These are phyloP conservation scores for Russula lepida DNA, from an alignment of 768 basidiomycete genomes.

Conservation along the genomic window DNA sequence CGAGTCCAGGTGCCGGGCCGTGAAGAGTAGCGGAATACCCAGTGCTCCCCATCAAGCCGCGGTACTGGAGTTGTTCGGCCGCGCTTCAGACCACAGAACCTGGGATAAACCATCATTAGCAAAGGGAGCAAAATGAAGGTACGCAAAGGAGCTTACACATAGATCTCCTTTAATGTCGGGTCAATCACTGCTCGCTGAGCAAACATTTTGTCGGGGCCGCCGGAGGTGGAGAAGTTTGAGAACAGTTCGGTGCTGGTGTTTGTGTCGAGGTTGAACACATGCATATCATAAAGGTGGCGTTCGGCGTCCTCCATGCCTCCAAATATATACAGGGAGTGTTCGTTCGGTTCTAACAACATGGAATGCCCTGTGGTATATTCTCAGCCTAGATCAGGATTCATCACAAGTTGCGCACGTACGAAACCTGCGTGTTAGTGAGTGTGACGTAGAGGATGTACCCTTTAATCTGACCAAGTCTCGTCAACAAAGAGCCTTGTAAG, in stretches of 20 bases:
- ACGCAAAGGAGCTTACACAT: slow-evolving; percentile 44
- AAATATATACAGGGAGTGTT: slow-evolving; percentile 59
- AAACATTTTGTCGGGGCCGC: slow-evolving; percentile 66
- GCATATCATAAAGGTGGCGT: slow-evolving; percentile 68
- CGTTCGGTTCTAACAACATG: slow-evolving; percentile 63
- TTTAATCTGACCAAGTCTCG: slow-evolving; percentile 16
- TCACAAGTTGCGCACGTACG: slow-evolving; percentile 32
- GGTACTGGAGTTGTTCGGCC: slow-evolving; percentile 34
- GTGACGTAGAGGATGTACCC: slow-evolving; percentile 26
- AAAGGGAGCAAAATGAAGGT: neutral
- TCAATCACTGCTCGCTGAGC: slow-evolving; percentile 71
- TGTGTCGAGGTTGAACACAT: slow-evolving; percentile 54
- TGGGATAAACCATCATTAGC: slow-evolving; percentile 22
- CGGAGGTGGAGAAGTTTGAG: slow-evolving; percentile 48
- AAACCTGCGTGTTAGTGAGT: slow-evolving; percentile 50
- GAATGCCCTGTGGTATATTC: slow-evolving; percentile 50
- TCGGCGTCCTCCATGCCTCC: slow-evolving; percentile 59
- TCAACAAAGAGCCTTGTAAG: too few species aligned
- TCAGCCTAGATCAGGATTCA: neutral
- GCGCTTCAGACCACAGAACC: slow-evolving; percentile 56
- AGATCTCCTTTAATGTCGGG: slow-evolving; percentile 52
- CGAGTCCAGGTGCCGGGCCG: slow-evolving; percentile 55
- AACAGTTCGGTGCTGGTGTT: slow-evolving; percentile 54
- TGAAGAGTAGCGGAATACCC: slow-evolving; percentile 57
- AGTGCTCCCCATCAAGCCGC: slow-evolving; percentile 45